Conservation (phyloP, 1,284 basidiomycete species). For the Ganoderma resinaceum region DNA sequence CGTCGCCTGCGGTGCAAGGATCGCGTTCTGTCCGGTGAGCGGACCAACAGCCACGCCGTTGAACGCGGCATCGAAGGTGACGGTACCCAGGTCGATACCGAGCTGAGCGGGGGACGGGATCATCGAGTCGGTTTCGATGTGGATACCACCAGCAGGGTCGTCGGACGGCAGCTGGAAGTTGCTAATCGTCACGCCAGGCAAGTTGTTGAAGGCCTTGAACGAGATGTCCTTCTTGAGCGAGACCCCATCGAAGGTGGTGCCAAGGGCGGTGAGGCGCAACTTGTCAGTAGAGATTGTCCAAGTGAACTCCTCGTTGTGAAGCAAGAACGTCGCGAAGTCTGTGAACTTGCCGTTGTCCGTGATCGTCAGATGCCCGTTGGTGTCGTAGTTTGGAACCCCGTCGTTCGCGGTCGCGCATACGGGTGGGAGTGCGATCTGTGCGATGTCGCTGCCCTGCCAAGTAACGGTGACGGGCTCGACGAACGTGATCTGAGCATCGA, state of each 20-base stretch:
- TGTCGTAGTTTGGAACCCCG: conserved; percentile 70
- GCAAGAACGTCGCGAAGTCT: conserved; percentile 68
- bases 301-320: conserved; percentile 71
- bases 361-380: conserved; percentile 61
- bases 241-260: conserved; percentile 75
- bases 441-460: conserved; percentile 76
- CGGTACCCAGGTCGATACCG: conserved; percentile 77
- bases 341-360: conserved; percentile 64
- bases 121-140: conserved; percentile 68
- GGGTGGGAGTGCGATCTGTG: conserved; percentile 66
- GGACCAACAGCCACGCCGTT: conserved; percentile 58
- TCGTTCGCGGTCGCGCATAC: conserved; percentile 70
- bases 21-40: conserved; percentile 56
- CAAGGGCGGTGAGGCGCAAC: conserved; percentile 70
- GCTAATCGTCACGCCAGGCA: conserved; percentile 73
- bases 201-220: conserved; percentile 75
- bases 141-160: conserved; percentile 72
- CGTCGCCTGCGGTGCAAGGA: conserved; percentile 57
- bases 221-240: conserved; percentile 68
- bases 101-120: conserved; percentile 77
- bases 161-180: conserved; percentile 75
- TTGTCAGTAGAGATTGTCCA: conserved; percentile 76
- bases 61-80: conserved; percentile 71
- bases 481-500: conserved; percentile 71
- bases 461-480: conserved; percentile 63